Evolutionary conservation across 208 protist species (phyloP).

Genomic region (Crithidia expoeki): DNA sequence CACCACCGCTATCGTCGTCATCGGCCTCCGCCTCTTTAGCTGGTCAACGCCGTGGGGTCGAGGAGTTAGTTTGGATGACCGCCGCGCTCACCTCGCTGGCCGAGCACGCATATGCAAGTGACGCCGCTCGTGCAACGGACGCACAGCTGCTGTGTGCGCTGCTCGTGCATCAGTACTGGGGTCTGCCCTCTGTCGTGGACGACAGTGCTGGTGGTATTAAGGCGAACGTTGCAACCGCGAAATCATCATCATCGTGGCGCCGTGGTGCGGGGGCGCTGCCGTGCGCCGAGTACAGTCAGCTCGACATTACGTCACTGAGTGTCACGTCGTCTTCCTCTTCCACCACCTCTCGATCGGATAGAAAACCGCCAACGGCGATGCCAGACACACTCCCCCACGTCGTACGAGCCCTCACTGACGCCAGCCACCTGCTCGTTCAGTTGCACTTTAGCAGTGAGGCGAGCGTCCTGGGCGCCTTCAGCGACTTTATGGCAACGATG

Average conservation of each 20-base stretch:
- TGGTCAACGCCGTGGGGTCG: not conserved
- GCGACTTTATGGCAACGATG: slow-evolving; percentile 67
- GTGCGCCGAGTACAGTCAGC: slow-evolving; percentile 19
- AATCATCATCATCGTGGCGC: not conserved
- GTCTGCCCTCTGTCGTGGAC: slow-evolving; percentile 22
- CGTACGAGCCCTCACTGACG: slow-evolving; percentile 56
- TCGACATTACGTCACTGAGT: slow-evolving; percentile 14
- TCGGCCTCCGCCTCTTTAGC: not conserved
- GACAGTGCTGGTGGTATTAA: not conserved
- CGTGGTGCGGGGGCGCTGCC: slow-evolving; percentile 7
- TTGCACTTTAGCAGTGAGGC: slow-evolving; percentile 56
- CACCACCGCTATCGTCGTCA: slow-evolving; percentile 11
- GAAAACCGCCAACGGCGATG: slow-evolving; percentile 22
- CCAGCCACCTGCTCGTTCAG: slow-evolving; percentile 56
- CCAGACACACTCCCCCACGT: slow-evolving; percentile 37
- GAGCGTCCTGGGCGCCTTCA: slow-evolving; percentile 54
- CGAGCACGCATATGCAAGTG: slow-evolving; percentile 62
- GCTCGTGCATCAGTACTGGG: slow-evolving; percentile 43
- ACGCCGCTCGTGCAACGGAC: slow-evolving; percentile 56
- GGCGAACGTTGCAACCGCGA: not conserved
- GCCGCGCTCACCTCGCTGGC: slow-evolving; percentile 62
- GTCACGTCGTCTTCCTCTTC: not conserved
- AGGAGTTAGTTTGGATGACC: slow-evolving; percentile 25
- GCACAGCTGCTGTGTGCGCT: slow-evolving; percentile 60
- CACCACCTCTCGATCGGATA: no score